phyloP scores from a whole-genome alignment of 257 asterid species.

The Solanum etuberosum region DNA sequence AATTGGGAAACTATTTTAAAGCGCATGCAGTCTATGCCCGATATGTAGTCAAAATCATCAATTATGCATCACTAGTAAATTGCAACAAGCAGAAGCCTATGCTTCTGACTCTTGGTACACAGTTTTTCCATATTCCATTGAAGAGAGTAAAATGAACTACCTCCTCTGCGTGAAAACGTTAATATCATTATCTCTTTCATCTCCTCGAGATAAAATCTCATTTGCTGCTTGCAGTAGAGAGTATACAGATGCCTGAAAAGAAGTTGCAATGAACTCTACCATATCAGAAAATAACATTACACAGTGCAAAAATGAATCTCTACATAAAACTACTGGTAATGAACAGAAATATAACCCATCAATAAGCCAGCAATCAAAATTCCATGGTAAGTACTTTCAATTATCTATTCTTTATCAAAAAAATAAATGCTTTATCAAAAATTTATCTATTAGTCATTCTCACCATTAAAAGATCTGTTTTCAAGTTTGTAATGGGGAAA shows the following conservation, averaged over 20 bases:
- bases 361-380: background rate
- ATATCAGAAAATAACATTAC: background rate
- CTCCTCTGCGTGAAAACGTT: slow-evolving; percentile 78
- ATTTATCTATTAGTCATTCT: background rate
- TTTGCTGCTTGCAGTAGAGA: slow-evolving; percentile 80
- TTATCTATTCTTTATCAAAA: background rate
- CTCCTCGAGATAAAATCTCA: slow-evolving; percentile 90
- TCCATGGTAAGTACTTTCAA: background rate
- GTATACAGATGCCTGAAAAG: slow-evolving; percentile 77
- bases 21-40: background rate
- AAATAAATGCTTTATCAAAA: no score
- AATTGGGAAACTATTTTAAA: background rate
- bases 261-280: background rate
- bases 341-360: background rate
- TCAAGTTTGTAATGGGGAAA: background rate
- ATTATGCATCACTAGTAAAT: background rate
- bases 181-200: slow-evolving; percentile 81
- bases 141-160: slow-evolving; percentile 19
- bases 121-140: background rate
- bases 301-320: background rate
- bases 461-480: background rate
- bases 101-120: background rate
- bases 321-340: background rate
- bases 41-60: background rate
- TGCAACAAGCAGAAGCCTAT: background rate